Evolutionary conservation across 2,329 filamentous ascomycete species (phyloP), one percentile per base, ranked within the genome.

Genomic region (Apiospora pterosperma): DNA sequence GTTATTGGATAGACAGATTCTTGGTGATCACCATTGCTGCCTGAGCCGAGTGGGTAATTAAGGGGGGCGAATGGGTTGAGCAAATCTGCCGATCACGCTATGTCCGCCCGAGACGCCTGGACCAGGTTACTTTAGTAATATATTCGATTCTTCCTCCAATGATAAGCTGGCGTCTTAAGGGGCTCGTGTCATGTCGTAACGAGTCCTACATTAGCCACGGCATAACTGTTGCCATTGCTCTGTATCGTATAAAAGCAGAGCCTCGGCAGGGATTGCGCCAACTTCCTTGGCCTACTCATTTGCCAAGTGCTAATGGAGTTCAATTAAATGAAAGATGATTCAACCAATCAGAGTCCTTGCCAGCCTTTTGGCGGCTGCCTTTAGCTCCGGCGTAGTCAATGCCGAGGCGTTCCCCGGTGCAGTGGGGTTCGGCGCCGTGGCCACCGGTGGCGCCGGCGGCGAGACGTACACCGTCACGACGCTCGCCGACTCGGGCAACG

Each of bases 371-470:
- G 48, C 48, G 28, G n/a, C n/a, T n/a, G 48, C 28, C 25, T 10
- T 21, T 5, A 19, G 25, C 48, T 34, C 48, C 48, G 16, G 48
- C 3, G 48, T n/a, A n/a, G n/a, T n/a, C 19, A 34, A 34, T 8
- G 48, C 48, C 28, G 28, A 55, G n/a, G 81, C 81, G 39, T 83
- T 83, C 66, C 76, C 80, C 1, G 80, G 81, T 28, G 81, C 81
- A 5, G 78, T 82, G 67, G 80, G 81, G 8, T 82, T 83, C 65
- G 81, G 81, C 12, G 76, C 76, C 36, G 75, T 79, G 58, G 80
- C 81, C 12, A 78, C 78, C 4, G 81, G 81, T 25, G 81, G 81
- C 8, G 76, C 77, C 36, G 73, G 75, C 41, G 81, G 81, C 34
- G 77, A 76, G 4, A 76, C 78, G 3, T 81, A 81, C 66, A 71